These are phyloP conservation scores for Tolypocladium inflatum DNA, from an alignment of 2,329 filamentous ascomycete species.

Conservation along the genomic window DNA sequence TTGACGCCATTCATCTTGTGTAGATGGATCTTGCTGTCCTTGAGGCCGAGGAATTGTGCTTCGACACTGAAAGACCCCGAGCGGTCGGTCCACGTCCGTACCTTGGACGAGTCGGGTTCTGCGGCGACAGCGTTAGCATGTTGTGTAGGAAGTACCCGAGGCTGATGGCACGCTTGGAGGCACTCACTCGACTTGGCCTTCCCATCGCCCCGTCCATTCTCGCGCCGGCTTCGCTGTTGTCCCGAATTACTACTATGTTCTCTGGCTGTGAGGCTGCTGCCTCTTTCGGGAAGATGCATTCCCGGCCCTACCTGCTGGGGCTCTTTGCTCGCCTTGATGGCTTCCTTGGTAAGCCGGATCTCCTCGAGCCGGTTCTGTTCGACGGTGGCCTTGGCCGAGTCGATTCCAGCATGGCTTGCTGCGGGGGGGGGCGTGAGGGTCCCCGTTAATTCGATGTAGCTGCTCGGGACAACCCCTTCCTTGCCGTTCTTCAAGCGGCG, in stretches of 20 bases:
- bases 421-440: conserved; percentile 42
- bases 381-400: conserved; percentile 51
- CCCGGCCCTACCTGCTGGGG: conserved; percentile 62
- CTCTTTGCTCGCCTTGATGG: conserved; percentile 54
- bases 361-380: conserved; percentile 76
- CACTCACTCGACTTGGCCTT: conserved; percentile 63
- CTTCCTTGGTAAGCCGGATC: conserved; percentile 72
- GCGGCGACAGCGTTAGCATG: conserved; percentile 2
- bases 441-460: conserved; percentile 85
- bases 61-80: conserved; percentile 96
- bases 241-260: conserved; percentile 57
- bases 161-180: not conserved
- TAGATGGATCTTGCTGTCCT: conserved; percentile 93
- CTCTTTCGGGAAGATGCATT: conserved; percentile 66
- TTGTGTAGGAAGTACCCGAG: not conserved
- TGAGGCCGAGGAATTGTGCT: conserved; percentile 87
- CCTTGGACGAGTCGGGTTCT: conserved; percentile 77
- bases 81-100: conserved; percentile 90
- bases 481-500: conserved; percentile 82
- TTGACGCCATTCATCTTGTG: conserved; percentile 98
- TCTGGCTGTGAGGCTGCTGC: conserved; percentile 65
- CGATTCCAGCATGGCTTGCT: conserved; percentile 35
- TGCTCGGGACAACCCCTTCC: conserved; percentile 92
- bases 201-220: conserved; percentile 52
- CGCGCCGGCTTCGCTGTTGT: conserved; percentile 63